These are phyloP conservation scores for Curvularia spicifera DNA, from an alignment of 2,329 filamentous ascomycete genomes.

Conservation along the genomic window DNA sequence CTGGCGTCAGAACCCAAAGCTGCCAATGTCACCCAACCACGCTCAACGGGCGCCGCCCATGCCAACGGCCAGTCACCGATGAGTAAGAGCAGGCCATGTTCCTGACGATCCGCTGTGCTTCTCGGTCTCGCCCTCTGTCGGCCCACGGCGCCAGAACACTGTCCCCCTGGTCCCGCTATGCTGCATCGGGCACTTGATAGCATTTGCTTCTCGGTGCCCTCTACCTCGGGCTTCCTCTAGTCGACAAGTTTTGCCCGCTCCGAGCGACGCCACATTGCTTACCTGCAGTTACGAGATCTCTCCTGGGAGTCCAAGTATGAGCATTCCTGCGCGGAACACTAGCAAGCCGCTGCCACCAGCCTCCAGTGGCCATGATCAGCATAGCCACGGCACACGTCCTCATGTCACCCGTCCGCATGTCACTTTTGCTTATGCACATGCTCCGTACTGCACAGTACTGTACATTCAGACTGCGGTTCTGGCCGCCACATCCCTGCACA, in stretches of 20 bases:
- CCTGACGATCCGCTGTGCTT: slow-evolving; percentile 18
- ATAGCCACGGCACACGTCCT: neutral
- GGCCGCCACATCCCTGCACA: neutral
- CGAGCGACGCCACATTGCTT: slow-evolving; percentile 30
- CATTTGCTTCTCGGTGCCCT: slow-evolving; percentile 10
- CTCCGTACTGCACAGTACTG: too few species aligned
- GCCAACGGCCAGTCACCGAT: slow-evolving; percentile 4
- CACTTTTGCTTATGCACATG: neutral
- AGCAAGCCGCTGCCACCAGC: slow-evolving; percentile 20
- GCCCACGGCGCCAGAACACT: slow-evolving; percentile 2
- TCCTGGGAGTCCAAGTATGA: slow-evolving; percentile 18
- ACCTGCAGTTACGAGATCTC: slow-evolving; percentile 30
- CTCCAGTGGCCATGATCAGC: neutral
- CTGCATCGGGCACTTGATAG: slow-evolving; percentile 27
- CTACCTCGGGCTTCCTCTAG: slow-evolving; percentile 10
- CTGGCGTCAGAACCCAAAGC: slow-evolving; percentile 8
- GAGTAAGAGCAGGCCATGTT: slow-evolving; percentile 10
- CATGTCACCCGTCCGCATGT: neutral
- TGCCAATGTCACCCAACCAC: slow-evolving; percentile 2
- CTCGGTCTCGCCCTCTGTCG: slow-evolving; percentile 1
- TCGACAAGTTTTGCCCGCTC: slow-evolving; percentile 15
- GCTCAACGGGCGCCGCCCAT: slow-evolving; percentile 5
- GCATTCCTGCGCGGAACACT: slow-evolving; percentile 26
- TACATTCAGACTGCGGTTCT: neutral
- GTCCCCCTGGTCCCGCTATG: slow-evolving; percentile 4